Base-by-base conservation (phyloP, 495 filamentous ascomycete species). In the Penicillium fimorum region DNA sequence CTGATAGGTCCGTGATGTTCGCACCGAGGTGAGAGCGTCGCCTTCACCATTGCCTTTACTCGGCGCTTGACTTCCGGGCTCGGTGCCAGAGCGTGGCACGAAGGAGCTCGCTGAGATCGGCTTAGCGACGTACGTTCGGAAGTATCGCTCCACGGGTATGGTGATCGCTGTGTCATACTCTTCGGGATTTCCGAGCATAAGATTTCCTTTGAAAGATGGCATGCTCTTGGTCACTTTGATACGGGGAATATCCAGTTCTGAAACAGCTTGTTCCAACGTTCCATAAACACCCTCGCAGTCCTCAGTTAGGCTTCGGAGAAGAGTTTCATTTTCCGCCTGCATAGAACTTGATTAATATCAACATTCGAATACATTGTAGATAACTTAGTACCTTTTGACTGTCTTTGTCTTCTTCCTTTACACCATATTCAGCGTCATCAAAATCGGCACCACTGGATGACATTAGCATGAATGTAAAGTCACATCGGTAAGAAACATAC, bases 391-490 rank as follows among this genome's bases (percentile, higher is more conserved):
- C 82, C 79, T 97, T 97, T 53, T 67, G 56, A 3, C 62, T 55
- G 47, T 83, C 76, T 70, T 99, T 99, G 61, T 88, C 84, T 70
- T 99, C 93, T 76, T 99, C 93, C 69, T 93, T 95, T 64, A 90
- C 87, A 27, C 92, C 92, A 64, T 85, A 96, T 30, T 96, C 92
- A 4, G 84, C 66, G 73, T 97, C 95, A 61, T 99, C 92, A 68
- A 97, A 97, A 71, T 99, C 94, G 25, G 92, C 82, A 7, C 94
- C 94, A 50, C 91, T 96, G 58, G n/a, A 27, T 12, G 43, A 43
- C n/a, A 51, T 79, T 67, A 80, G 68, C 47, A 37, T 12, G 22
- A 50, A 30, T 15, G 5, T n/a, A 22, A 9, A 29, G 37, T 9
- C n/a, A 24, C 7, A 4, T 1, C 15, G 7, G 5, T 3, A 2